Evolutionary conservation across 2,329 filamentous ascomycete species (phyloP), one percentile per base, ranked within the genome.

Genomic region (Drechslerella dactyloides): DNA sequence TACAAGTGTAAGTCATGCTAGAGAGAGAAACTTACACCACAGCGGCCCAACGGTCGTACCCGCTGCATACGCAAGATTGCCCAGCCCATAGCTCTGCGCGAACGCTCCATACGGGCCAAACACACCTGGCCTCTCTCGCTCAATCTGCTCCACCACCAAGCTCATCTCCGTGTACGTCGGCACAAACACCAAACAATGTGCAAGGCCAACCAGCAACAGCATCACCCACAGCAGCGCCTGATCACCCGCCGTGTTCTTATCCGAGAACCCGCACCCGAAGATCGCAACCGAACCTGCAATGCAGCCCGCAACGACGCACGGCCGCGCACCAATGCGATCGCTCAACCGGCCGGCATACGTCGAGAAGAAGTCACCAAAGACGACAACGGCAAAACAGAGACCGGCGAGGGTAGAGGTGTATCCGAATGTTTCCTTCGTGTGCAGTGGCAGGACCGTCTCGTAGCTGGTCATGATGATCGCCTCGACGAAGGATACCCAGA

Each of bases 41-140:
- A 73, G 54, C 24, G 69, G 69, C 6, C 69, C 69, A 24, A 73
- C 62, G 8, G 63, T 66, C 6, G 69, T 66, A 11, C 69, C 69
- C 19, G 62, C 69, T 42, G 69, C 61, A 46, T 73, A 73, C 5
- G 69, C 69, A 46, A 73, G 46, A 48, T 68, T 73, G 2, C 69
- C 57, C 53, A 68, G 53, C 19, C 69, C 69, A 33, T 73, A 73
- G 35, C 62, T 68, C 58, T 73, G 69, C 35, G 69, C 69, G 17
- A 68, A 73, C n/a, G 69, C 69, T 15, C 69, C 69, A 30, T 73
- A 68, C 7, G 61, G 61, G 8, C 69, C 69, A 56, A 73, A 73
- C 23, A 66, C 62, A 44, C 69, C 69, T 0, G 69, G 69, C 48
- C 63, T 62, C 52, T 73, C 69, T 48, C 54, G 53, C 37, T 73